Base-by-base conservation (phyloP, 2,329 filamentous ascomycete species). In the Aspergillus phoenicis region DNA sequence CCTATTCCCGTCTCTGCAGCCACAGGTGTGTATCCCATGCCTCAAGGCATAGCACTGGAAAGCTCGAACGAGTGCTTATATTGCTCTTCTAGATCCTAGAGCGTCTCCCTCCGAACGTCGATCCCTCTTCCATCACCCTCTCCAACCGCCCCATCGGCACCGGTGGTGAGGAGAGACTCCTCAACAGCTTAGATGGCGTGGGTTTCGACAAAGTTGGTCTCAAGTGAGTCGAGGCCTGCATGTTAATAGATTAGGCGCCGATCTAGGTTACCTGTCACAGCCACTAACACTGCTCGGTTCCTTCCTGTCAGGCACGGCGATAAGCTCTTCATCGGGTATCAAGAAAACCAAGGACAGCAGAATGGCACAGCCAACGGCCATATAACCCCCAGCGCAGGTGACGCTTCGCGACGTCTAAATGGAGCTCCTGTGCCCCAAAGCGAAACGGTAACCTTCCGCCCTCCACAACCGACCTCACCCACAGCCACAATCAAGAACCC, bases 241-340 rank as follows among this genome's bases (percentile, higher is more conserved):
- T 15, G 20, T 11, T 11, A 1, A 22, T 41, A 38, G 10, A 28
- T 38, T 39, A 1, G 11, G 36, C 17, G 52, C 20, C 30, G 5
- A 15, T 49, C 24, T 5, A 45, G 43, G 54, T 56, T 60, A 11
- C 41, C 36, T n/a, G 33, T 41, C 26, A 45, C 24, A 53, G 51
- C 53, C 30, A 60, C 66, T 69, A 52, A 68, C 43, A n/a, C 53
- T 47, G 7, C n/a, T 33, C 39, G 5, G 8, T 55, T 68, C 73
- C 13, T 36, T 60, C 5, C 4, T 38, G 41, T 62, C 58, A 95
- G 91, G 64, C 92, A 99, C 74, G 95, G 95, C 64, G 93, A 97
- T 73, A 87, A 97, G 72, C 87, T 99, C 65, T 99, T 93, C 77
- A 82, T 98, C 66, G 88, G 86, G 66, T 99, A 96, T 78, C 80